Evolutionary conservation across 1,139 yeast genomes (phyloP).

Genomic region (Taphrina pruni): DNA sequence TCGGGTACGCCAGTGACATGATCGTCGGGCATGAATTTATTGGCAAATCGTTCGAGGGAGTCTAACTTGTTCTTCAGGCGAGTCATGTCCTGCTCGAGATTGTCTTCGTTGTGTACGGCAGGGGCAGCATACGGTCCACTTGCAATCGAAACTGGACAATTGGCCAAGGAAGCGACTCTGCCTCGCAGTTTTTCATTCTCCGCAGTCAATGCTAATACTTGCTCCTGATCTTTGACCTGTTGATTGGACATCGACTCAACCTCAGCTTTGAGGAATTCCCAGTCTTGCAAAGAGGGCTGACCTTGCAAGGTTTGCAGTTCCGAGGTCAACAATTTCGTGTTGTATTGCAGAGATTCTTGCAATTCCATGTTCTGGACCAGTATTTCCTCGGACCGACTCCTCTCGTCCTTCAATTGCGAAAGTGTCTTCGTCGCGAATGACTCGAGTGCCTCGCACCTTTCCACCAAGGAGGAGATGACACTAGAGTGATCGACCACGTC

Average conservation of each 20-base stretch:
- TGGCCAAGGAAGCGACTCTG: slow-evolving; percentile 1
- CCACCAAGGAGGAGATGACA: slow-evolving; percentile 16
- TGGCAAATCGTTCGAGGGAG: slow-evolving; percentile 13
- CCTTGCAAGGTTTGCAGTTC: neutral
- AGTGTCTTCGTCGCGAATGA: neutral
- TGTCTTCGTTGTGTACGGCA: neutral
- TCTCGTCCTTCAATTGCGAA: slow-evolving; percentile 5
- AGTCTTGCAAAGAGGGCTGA: slow-evolving; percentile 17
- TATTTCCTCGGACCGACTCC: neutral
- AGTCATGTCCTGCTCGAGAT: neutral
- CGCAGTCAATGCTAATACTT: neutral
- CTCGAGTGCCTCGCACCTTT: slow-evolving; percentile 15
- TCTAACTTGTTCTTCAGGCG: neutral
- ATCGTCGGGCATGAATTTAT: neutral
- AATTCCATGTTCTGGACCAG: neutral
- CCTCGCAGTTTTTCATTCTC: slow-evolving; percentile 16
- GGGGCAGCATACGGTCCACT: neutral
- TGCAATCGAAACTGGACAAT: neutral
- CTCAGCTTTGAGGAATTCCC: slow-evolving; percentile 8
- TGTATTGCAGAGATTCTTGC: slow-evolving; percentile 17
- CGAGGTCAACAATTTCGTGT: neutral
- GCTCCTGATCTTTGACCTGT: neutral
- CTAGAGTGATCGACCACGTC: slow-evolving; percentile 2
- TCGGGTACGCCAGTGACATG: slow-evolving; percentile 15
- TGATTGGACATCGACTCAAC: neutral